Conservation (phyloP, 805 yeast genomes). For the Saccharomycopsis babjevae region DNA sequence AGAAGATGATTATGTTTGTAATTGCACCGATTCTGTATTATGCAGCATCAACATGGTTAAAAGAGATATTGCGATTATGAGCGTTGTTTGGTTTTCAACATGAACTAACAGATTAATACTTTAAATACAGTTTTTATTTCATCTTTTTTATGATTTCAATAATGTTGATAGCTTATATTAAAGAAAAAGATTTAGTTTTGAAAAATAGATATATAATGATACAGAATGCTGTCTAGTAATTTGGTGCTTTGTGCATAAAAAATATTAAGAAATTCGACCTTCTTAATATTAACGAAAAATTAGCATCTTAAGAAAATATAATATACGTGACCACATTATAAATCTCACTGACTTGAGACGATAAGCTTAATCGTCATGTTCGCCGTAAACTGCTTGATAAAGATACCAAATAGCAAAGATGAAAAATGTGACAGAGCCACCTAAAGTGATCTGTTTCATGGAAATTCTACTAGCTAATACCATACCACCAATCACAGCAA, state of each 20-base stretch:
- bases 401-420: constrained; percentile 74
- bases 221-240: too few species aligned
- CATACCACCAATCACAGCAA: constrained; percentile 93
- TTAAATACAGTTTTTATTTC: too few species aligned
- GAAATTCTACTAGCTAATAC: constrained; percentile 80
- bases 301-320: too few species aligned
- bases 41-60: background rate
- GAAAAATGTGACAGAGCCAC: constrained; percentile 83
- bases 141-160: too few species aligned
- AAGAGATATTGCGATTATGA: background rate
- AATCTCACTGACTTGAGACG: background rate
- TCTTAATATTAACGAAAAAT: too few species aligned
- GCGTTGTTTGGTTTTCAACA: background rate
- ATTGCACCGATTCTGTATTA: background rate
- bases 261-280: too few species aligned
- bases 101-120: background rate
- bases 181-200: too few species aligned
- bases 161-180: too few species aligned
- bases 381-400: constrained; percentile 42
- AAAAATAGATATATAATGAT: too few species aligned
- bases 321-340: too few species aligned
- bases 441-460: constrained; percentile 83
- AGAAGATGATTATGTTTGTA: background rate
- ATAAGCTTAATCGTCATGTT: constrained; percentile 2
- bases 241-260: too few species aligned